Evolutionary conservation across 306 rosid genomes (phyloP), one percentile per base, ranked within the genome.

Genomic region (Hylodesmum podocarpum): DNA sequence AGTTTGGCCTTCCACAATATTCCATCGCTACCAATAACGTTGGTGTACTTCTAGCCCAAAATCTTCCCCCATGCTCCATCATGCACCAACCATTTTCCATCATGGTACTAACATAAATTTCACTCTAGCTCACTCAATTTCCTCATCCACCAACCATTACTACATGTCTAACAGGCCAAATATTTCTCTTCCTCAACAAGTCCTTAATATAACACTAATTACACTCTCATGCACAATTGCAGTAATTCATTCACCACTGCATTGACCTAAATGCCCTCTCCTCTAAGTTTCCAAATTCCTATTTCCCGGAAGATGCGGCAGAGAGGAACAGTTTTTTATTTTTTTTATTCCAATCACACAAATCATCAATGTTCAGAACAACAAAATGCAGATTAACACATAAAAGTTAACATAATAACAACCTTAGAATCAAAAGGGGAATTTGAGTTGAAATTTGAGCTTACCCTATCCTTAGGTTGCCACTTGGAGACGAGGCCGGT

Each of bases 391-490:
- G 16, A 54, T 62, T n/a, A 68, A 77, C 44, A 39, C 13, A 4
- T 1, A 34, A 36, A 21, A 18, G 27, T 59, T 1, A 59, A 31
- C 43, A 28, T 27, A 13, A n/a, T 28, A 61, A 28, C 4, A 58
- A 61, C 15, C 4, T n/a, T n/a, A n/a, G 43, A 61, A 61, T 61
- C 67, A 1, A 31, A 31, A n/a, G n/a, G n/a, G n/a, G n/a, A n/a
- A n/a, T n/a, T n/a, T n/a, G n/a, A n/a, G n/a, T 10, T 8, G 59
- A 73, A 63, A 3, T 55, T 5, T n/a, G n/a, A n/a, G n/a, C 90
- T 89, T 80, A 96, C 99, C 78, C 96, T 79, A 43, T 93, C 98
- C 86, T 92, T 93, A 13, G 96, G 98, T 75, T 96, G 82, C 98
- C 99, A 96, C 84, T 93, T 96, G 1, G 98, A 96, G 62, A 96